phyloP scores from a whole-genome alignment of 345 rosid species.

The Psidium friedrichsthalianum region DNA sequence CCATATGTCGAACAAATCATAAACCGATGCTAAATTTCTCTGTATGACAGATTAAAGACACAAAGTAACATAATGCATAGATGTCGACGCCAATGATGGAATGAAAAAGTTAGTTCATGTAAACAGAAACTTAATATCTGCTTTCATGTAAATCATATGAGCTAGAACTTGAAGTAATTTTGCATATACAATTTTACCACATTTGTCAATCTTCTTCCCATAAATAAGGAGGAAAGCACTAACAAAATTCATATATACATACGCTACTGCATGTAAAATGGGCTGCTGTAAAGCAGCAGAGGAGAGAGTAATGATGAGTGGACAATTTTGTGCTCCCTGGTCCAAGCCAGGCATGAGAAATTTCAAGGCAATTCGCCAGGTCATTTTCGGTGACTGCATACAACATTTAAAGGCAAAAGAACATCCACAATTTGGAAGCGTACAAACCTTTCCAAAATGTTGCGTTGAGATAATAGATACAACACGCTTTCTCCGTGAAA shows the following conservation, averaged over 20 bases:
- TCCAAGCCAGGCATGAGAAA: not conserved
- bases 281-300: not conserved
- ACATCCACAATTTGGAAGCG: not conserved
- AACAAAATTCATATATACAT: not conserved
- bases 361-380: not conserved
- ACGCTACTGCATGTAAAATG: not conserved
- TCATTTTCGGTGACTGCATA: not conserved
- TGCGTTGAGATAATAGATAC: constrained; percentile 57
- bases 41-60: not conserved
- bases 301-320: not conserved
- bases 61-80: not conserved
- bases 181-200: not conserved
- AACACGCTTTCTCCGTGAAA: constrained; percentile 79
- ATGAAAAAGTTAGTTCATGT: not conserved
- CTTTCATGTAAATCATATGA: not conserved
- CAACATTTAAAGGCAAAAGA: not conserved
- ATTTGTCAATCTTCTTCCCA: not conserved
- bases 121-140: not conserved
- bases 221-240: not conserved
- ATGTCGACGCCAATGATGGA: not conserved
- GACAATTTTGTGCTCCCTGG: not conserved
- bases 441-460: constrained; percentile 78
- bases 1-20: not conserved
- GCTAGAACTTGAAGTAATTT: not conserved
- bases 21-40: not conserved